Evolutionary conservation across 805 yeast genomes (phyloP).

Genomic region (Hanseniaspora thailandica): DNA sequence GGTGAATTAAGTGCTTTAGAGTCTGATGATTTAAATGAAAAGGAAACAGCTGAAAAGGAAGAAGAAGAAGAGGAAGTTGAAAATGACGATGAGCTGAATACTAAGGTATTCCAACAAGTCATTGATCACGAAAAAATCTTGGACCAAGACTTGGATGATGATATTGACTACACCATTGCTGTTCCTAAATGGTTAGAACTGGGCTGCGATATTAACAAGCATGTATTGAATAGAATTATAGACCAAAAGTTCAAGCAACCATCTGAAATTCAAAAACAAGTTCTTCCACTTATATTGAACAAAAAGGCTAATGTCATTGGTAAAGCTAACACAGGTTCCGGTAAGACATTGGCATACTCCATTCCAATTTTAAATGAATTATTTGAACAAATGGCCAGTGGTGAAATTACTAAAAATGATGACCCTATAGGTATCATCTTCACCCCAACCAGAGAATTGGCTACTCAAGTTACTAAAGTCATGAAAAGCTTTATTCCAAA

Average conservation of each 20-base stretch:
- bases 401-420: conserved; percentile 19
- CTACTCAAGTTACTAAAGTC: conserved; percentile 84
- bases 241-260: conserved; percentile 53
- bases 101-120: conserved; percentile 24
- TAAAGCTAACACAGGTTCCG: conserved; percentile 95
- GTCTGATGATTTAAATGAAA: conserved; percentile 23
- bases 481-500: conserved; percentile 35
- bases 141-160: conserved; percentile 21
- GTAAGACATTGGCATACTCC: conserved; percentile 93
- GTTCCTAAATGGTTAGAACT: conserved; percentile 51
- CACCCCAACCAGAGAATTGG: conserved; percentile 94
- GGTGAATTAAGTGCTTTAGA: conserved; percentile 26
- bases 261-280: conserved; percentile 67
- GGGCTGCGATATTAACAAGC: conserved; percentile 35
- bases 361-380: conserved; percentile 74
- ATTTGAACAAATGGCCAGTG: conserved; percentile 23
- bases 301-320: conserved; percentile 75
- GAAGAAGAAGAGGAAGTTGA: conserved; percentile 14
- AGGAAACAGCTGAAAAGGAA: background rate
- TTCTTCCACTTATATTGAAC: conserved; percentile 61
- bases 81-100: conserved; percentile 20
- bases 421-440: conserved; percentile 67
- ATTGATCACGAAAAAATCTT: conserved; percentile 21
- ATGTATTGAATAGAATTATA: conserved; percentile 50
- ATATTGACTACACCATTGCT: conserved; percentile 29